Evolutionary conservation across 2,329 filamentous ascomycete genomes (phyloP).

Genomic region (Cercospora brassicicola): DNA sequence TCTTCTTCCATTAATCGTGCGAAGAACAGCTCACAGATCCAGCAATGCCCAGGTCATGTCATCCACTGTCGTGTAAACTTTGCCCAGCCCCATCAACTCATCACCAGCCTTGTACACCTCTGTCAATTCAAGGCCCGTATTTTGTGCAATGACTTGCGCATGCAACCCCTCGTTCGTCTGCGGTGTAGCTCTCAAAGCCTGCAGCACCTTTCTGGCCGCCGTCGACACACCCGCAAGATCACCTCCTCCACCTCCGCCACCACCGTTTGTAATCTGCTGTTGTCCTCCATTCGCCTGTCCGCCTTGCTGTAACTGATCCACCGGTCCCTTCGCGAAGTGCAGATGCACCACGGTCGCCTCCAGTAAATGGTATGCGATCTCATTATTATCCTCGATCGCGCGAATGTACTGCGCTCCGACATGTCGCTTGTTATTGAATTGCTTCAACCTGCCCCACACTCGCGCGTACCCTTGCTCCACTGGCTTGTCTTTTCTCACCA

Average conservation of each 20-base stretch:
- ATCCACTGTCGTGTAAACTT: slow-evolving; percentile 89
- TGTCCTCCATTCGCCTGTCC: slow-evolving; percentile 26
- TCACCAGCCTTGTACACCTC: slow-evolving; percentile 78
- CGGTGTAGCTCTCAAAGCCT: slow-evolving; percentile 64
- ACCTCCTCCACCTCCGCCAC: slow-evolving; percentile 39
- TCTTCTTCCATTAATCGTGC: neutral
- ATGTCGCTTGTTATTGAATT: slow-evolving; percentile 79
- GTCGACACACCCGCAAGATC: slow-evolving; percentile 44
- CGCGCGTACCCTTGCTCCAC: slow-evolving; percentile 77
- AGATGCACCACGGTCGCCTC: slow-evolving; percentile 89
- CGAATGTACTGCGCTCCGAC: slow-evolving; percentile 79
- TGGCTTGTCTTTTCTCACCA: slow-evolving; percentile 54
- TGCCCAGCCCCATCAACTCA: slow-evolving; percentile 69
- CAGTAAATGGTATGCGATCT: slow-evolving; percentile 87
- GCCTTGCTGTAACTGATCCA: slow-evolving; percentile 45
- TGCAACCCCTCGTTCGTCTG: slow-evolving; percentile 82
- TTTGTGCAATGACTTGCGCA: slow-evolving; percentile 70
- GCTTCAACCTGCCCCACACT: slow-evolving; percentile 80
- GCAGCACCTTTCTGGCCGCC: slow-evolving; percentile 67
- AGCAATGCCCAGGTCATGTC: slow-evolving; percentile 89
- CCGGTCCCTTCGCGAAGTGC: slow-evolving; percentile 71
- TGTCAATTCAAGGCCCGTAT: slow-evolving; percentile 63
- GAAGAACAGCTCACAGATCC: slow-evolving; percentile 55
- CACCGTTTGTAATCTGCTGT: slow-evolving; percentile 28
- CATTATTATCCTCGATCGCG: slow-evolving; percentile 80